Evolutionary conservation across 345 rosid genomes (phyloP).

Genomic region (Hypericum perforatum): DNA sequence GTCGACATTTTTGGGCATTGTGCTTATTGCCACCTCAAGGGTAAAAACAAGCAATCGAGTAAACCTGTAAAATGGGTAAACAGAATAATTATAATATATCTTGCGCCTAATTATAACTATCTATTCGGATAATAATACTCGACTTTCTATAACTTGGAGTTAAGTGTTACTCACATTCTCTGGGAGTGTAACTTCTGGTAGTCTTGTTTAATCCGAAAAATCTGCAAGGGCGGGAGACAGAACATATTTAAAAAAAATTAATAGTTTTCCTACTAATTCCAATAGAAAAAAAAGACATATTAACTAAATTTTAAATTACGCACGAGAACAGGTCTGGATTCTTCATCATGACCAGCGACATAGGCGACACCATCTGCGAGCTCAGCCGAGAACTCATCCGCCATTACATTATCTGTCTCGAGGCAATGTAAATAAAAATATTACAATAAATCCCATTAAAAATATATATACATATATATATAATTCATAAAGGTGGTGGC

Average conservation of each 20-base stretch:
- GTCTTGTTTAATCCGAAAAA: constrained; percentile 83
- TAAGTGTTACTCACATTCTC: constrained; percentile 50
- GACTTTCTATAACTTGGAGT: no score
- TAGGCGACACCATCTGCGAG: constrained; percentile 73
- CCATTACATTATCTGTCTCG: constrained; percentile 53
- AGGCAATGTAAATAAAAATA: neutral
- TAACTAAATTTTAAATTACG: neutral
- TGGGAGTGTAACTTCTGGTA: constrained; percentile 74
- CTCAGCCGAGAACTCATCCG: constrained; percentile 89
- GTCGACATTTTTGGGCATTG: constrained; percentile 70
- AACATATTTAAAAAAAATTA: neutral
- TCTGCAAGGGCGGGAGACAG: constrained; percentile 33
- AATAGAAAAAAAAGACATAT: neutral
- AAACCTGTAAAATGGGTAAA: constrained; percentile 28
- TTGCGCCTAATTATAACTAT: no score
- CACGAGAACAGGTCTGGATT: constrained; percentile 77
- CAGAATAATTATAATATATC: no score
- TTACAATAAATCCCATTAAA: neutral
- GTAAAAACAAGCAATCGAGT: constrained; percentile 83
- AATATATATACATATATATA: neutral
- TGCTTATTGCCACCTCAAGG: constrained; percentile 68
- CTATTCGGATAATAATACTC: no score
- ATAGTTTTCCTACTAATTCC: neutral
- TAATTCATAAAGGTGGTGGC: neutral
- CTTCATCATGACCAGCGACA: constrained; percentile 82